phyloP scores from a whole-genome alignment of 345 rosid species.

The Dipteronia sinensis region DNA sequence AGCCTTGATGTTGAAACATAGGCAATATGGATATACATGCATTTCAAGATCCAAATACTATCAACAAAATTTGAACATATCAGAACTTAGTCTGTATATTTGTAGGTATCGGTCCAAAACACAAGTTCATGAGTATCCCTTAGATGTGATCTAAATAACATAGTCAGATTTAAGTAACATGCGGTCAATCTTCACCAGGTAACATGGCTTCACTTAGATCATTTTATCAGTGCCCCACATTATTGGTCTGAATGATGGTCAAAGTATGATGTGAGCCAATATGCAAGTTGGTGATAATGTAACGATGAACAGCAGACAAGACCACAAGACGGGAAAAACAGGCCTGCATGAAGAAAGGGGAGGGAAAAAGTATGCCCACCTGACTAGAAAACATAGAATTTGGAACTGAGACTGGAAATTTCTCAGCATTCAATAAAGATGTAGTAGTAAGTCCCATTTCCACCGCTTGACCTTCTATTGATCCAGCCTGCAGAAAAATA shows the following conservation, averaged over 20 bases:
- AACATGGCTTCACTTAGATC: not conserved
- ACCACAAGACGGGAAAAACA: not conserved
- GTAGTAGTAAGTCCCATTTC: slow-evolving; percentile 93
- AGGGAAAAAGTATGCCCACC: slow-evolving; percentile 40
- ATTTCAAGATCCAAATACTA: not conserved
- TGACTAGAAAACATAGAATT: slow-evolving; percentile 96
- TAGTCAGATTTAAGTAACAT: not conserved
- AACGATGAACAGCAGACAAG: not conserved
- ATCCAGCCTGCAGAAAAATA: slow-evolving; percentile 69
- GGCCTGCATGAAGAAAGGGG: slow-evolving; percentile 49
- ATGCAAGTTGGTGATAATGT: not conserved
- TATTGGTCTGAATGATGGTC: not conserved
- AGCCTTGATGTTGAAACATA: not conserved
- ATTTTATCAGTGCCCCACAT: not conserved
- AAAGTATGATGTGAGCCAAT: not conserved
- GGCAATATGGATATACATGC: not conserved
- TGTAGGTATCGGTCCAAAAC: not conserved
- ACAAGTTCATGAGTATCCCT: not conserved
- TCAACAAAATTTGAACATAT: not conserved
- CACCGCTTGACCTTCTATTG: slow-evolving; percentile 88
- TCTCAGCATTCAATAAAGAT: slow-evolving; percentile 72
- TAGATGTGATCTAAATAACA: too few relatives aligned
- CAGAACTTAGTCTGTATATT: not conserved
- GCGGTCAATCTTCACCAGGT: not conserved
- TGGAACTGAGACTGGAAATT: slow-evolving; percentile 83